A percentile compares a stretch with the other conserved stretches of the same genome.
phyloP scores from a whole-genome alignment of 176 grass and related monocot species.

The Aechmea fasciata region DNA sequence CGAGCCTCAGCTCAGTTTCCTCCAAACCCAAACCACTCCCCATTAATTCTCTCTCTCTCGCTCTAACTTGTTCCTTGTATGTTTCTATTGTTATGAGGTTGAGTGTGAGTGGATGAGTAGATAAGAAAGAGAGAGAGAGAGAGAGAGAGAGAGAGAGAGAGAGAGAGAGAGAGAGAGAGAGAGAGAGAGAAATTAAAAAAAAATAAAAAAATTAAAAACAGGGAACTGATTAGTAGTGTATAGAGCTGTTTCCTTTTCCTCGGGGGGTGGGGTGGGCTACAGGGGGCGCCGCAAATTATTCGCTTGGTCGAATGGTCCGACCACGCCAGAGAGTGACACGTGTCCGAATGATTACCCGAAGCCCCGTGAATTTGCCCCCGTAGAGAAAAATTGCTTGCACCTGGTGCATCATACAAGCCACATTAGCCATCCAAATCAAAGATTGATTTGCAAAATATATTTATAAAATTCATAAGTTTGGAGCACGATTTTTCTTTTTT shows the following conservation, averaged over 20 bases:
- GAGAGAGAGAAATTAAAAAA: background rate
- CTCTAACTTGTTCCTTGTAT: background rate
- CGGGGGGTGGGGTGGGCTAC: background rate
- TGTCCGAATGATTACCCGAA: background rate
- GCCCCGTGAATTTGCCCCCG: too few relatives aligned
- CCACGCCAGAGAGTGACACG: background rate
- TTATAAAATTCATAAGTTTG: too few relatives aligned
- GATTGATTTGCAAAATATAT: too few relatives aligned
- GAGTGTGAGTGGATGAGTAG: background rate
- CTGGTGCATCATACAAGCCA: too few relatives aligned
- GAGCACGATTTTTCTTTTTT: too few relatives aligned
- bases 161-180: background rate
- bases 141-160: background rate
- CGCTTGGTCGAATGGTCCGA: background rate
- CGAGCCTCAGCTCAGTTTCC: constrained; percentile 18
- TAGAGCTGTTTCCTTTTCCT: background rate
- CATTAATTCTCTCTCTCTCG: constrained; percentile 1
- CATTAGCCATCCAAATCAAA: too few relatives aligned
- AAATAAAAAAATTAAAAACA: background rate
- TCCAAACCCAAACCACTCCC: constrained; percentile 4
- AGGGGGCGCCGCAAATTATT: background rate
- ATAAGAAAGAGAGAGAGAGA: background rate
- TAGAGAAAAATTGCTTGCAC: too few relatives aligned
- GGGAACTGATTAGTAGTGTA: background rate
- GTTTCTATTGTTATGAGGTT: constrained; percentile 13